Evolutionary conservation across 2,329 filamentous ascomycete species (phyloP), one percentile per base, ranked within the genome.

Genomic region (Stromatinia cepivora): DNA sequence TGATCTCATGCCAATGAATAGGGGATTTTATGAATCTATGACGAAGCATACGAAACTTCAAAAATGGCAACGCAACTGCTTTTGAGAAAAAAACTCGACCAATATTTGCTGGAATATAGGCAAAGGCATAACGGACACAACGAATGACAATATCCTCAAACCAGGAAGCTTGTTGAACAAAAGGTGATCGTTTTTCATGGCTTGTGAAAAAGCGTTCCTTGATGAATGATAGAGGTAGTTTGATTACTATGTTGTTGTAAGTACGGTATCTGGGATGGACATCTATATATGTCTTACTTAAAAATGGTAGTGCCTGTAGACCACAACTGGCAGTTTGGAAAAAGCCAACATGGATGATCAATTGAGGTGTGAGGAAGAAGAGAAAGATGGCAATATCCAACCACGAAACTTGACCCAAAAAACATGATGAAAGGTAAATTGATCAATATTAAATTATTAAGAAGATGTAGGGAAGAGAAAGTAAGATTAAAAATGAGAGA

Each of bases 91-190:
- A 94, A 22, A 94, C 88, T 52, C 89, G 85, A 7, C 89, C 89
- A 36, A 94, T 85, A 46, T 81, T 83, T 11, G 90, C 84, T 3
- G 90, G 89, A 72, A 94, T 87, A 71, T 87, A 85, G 36, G 88
- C 86, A 77, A 94, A 94, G 20, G 90, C 90, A 82, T 91, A 93
- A 66, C 91, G 86, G 48, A 95, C 90, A 76, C 90, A 93, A 70
- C 91, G 86, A 70, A 94, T 85, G 62, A 93, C 90, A 56, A 93
- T 79, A 76, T 94, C 91, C 78, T 94, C 91, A 76, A 94, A 94
- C 1, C 87, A 80, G 4, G 89, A 88, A n/a, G 91, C 87, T 67
- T 84, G 84, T 73, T 85, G 87, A n/a, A 90, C 86, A 73, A 93
- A 93, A 1, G 86, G 84, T 8, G 87, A 82, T 71, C 83, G 84